phyloP scores from a whole-genome alignment of 2,329 filamentous ascomycete species.

The Xylariaceae sp. region DNA sequence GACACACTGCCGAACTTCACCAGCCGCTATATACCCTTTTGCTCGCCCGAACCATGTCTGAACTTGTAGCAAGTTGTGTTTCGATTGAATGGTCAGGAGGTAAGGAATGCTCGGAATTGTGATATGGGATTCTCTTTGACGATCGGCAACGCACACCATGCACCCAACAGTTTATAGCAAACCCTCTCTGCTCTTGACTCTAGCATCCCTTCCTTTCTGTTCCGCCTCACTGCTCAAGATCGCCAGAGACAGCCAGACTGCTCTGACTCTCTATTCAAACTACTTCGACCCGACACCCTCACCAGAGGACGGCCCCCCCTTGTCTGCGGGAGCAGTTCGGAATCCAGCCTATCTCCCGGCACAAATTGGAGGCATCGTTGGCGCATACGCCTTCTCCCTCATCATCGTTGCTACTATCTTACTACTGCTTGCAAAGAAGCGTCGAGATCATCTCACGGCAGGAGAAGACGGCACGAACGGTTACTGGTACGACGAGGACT shows the following conservation, averaged over 20 bases:
- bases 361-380: constrained; percentile 79
- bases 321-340: constrained; percentile 55
- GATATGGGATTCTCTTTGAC: constrained; percentile 25
- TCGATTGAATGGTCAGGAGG: constrained; percentile 46
- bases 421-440: constrained; percentile 54
- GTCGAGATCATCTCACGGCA: constrained; percentile 48
- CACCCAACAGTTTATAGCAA: constrained; percentile 31
- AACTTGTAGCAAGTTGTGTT: constrained; percentile 48
- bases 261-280: constrained; percentile 25
- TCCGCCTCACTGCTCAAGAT: constrained; percentile 21
- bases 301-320: constrained; percentile 56
- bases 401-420: constrained; percentile 67
- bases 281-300: constrained; percentile 55
- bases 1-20: constrained; percentile 45
- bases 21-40: constrained; percentile 56
- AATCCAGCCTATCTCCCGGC: constrained; percentile 67
- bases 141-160: constrained; percentile 32
- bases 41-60: constrained; percentile 39
- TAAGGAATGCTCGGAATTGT: constrained; percentile 26
- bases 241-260: constrained; percentile 10
- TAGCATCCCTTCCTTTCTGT: constrained; percentile 26
- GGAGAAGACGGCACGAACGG: constrained; percentile 48
- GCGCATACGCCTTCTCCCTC: constrained; percentile 75
- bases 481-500: constrained; percentile 26
- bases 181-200: constrained; percentile 22